Evolutionary conservation across 805 yeast genomes (phyloP).

Genomic region (Suhomyces xylopsoci): DNA sequence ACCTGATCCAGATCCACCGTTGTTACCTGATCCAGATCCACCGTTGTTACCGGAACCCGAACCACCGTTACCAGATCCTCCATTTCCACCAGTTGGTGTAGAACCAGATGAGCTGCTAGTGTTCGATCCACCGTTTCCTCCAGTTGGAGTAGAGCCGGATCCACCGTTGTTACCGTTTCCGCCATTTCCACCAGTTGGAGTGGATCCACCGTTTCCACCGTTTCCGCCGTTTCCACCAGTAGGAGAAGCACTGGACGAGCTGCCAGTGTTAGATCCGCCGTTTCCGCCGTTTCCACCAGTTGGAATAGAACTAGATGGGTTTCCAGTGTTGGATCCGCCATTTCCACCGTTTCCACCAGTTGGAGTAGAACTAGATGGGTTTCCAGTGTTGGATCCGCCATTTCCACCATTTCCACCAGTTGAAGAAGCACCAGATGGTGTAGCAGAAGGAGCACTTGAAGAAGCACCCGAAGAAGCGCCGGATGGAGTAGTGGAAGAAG

Average conservation of each 20-base stretch:
- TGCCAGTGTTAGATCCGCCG: background rate
- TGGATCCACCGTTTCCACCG: too few species aligned
- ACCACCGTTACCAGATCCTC: too few species aligned
- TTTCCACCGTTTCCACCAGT: background rate
- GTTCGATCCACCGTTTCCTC: background rate
- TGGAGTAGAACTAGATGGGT: background rate
- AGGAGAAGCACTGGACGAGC: background rate
- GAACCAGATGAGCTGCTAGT: background rate
- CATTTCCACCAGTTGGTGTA: background rate
- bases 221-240: too few species aligned
- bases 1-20: background rate
- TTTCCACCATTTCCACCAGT: background rate
- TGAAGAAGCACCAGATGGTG: background rate
- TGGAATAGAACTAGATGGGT: background rate
- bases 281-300: background rate
- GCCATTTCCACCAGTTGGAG: background rate
- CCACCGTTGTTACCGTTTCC: background rate
- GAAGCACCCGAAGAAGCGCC: background rate
- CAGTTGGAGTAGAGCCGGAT: too few species aligned
- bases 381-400: background rate
- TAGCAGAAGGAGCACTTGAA: background rate
- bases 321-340: background rate
- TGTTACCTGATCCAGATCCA: background rate
- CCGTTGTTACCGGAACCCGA: background rate
- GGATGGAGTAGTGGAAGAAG: background rate